These are phyloP conservation scores for Solanum arcanum DNA, from an alignment of 257 asterid genomes.

Conservation along the genomic window DNA sequence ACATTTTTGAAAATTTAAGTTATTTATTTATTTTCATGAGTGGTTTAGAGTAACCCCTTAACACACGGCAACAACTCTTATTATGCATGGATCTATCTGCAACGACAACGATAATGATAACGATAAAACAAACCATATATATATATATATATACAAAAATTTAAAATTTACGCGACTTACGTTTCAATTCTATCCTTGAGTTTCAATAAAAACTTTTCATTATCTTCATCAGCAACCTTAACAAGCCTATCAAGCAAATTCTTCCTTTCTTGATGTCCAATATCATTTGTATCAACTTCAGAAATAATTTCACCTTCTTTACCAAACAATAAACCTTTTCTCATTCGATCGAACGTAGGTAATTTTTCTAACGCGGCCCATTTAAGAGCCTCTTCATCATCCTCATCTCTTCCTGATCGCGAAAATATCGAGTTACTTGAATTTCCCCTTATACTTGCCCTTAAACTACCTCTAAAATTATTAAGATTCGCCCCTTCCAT, in stretches of 20 bases:
- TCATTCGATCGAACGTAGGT: neutral
- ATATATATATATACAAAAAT: neutral
- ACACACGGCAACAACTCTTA: neutral
- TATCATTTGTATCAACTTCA: neutral
- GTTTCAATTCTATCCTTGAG: constrained; percentile 47
- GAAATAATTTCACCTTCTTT: neutral
- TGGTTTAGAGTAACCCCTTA: neutral
- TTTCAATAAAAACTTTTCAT: constrained; percentile 50
- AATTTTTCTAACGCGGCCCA: neutral
- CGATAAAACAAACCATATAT: neutral
- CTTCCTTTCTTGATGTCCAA: constrained; percentile 18
- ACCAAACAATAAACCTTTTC: neutral
- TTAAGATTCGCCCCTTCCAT: neutral
- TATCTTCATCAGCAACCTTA: constrained; percentile 52
- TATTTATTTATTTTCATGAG: no score
- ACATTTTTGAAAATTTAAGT: no score
- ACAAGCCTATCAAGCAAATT: constrained; percentile 46
- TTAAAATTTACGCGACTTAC: neutral
- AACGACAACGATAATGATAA: neutral
- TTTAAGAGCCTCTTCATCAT: neutral
- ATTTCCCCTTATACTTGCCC: constrained; percentile 14
- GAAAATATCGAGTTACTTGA: constrained; percentile 9
- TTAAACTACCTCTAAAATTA: neutral
- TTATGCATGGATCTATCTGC: neutral
- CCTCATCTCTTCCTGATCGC: neutral